Evolutionary conservation across 2,329 filamentous ascomycete species (phyloP), one percentile per base, ranked within the genome.

Genomic region (Talaromyces amestolkiae): DNA sequence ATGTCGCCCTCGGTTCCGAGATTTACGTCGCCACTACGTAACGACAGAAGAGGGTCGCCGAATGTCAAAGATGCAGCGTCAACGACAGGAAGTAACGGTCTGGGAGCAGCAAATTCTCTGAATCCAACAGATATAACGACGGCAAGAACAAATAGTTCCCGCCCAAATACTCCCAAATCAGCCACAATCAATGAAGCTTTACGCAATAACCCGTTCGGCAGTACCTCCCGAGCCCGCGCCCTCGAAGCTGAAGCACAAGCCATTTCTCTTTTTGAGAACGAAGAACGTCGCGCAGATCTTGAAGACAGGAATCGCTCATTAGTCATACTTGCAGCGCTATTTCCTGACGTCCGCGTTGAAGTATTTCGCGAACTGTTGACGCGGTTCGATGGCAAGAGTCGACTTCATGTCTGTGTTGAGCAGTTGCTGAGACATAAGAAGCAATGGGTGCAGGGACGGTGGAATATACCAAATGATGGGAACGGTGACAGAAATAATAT

Each of bases 291-390:
- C 19, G 74, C 70, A 5, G 76, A 79, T 51, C 74, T 77, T 43
- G 70, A 74, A 39, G 78, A 80, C 41, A 70, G 82, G 35, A 83
- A 83, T 67, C 68, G 73, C 10, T 76, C 79, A 22, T 71, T 83
- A 11, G 71, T 74, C 31, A 73, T 75, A 1, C 73, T 83, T 2
- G 77, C 77, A 3, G 72, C 73, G 11, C 72, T 82, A 13, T 83
- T 83, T 54, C 81, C 81, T 0, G 80, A 82, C 66, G 74, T 82
- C 49, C 77, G 77, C 59, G 70, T 79, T 62, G 81, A 83, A 66
- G 80, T 82, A 5, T 80, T 83, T 49, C 79, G 81, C 7, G 81
- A 83, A 69, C 68, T 83, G 33, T 73, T 83, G 22, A 69, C 77
- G 5, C 77, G 77, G 13, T 83, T 83, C 67, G 80, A 82, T 66